phyloP scores from a whole-genome alignment of 2,329 filamentous ascomycete species.

The Fusarium cicatricum region DNA sequence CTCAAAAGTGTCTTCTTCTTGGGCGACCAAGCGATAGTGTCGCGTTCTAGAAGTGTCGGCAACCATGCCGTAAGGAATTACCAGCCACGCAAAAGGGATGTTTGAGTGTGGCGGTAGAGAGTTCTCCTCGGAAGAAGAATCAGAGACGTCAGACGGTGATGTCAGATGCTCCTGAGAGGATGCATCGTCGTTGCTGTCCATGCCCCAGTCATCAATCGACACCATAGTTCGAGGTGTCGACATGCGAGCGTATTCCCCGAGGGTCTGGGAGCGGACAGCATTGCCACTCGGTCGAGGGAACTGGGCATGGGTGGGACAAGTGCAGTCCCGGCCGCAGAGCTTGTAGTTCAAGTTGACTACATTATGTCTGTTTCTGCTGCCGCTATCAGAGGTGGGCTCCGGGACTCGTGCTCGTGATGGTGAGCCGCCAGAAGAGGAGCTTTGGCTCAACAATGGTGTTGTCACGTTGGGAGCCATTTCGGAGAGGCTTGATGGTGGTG shows the following conservation, averaged over 20 bases:
- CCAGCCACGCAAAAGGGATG: neutral
- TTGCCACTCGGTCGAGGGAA: neutral
- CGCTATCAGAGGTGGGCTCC: neutral
- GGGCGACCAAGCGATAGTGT: neutral
- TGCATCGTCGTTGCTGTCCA: neutral
- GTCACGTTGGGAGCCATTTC: neutral
- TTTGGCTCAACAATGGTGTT: neutral
- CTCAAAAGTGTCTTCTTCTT: too few relatives aligned
- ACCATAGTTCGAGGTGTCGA: neutral
- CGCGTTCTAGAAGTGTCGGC: neutral
- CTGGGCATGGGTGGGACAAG: neutral
- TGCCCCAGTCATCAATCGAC: neutral
- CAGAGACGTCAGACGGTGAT: neutral
- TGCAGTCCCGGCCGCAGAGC: neutral
- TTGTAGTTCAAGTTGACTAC: neutral
- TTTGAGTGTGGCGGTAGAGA: too few relatives aligned
- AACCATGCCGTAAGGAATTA: neutral
- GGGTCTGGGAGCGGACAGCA: neutral
- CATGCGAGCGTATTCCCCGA: neutral
- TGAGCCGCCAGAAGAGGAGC: neutral
- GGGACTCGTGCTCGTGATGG: neutral
- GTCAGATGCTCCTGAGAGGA: neutral
- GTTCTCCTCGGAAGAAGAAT: too few relatives aligned
- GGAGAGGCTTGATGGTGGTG: too few relatives aligned
- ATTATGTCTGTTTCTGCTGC: neutral